phyloP scores from a whole-genome alignment of 257 asterid species.

The Gentiana dahurica region DNA sequence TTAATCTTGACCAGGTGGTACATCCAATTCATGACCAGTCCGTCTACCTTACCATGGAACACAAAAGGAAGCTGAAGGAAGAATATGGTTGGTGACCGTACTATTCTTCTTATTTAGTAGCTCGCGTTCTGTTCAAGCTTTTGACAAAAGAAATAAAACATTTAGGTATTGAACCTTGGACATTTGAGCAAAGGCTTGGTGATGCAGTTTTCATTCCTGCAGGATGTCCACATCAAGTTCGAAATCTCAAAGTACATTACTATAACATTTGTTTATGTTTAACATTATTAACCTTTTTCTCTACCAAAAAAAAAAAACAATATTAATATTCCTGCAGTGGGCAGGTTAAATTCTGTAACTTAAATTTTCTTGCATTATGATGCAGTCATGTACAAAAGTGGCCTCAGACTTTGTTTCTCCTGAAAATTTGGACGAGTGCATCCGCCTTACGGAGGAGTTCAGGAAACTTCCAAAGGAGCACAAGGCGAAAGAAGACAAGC shows the following conservation, averaged over 20 bases:
- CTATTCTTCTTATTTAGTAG: neutral
- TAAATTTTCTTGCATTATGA: neutral
- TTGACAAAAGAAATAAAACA: neutral
- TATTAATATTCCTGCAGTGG: too few relatives aligned
- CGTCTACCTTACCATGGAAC: slow-evolving; percentile 68
- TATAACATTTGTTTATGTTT: neutral
- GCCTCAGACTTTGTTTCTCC: slow-evolving; percentile 95
- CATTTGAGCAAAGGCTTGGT: slow-evolving; percentile 79
- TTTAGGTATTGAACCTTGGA: slow-evolving; percentile 90
- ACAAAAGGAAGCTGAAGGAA: slow-evolving; percentile 65
- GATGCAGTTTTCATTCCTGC: slow-evolving; percentile 97
- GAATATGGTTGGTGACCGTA: slow-evolving; percentile 43
- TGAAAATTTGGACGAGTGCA: slow-evolving; percentile 71
- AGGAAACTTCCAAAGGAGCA: slow-evolving; percentile 76
- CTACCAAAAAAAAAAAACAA: too few relatives aligned
- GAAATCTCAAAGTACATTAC: slow-evolving; percentile 67
- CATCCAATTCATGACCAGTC: slow-evolving; percentile 93
- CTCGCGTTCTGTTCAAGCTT: slow-evolving; percentile 3
- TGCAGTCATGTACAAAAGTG: slow-evolving; percentile 94
- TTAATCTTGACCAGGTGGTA: slow-evolving; percentile 41
- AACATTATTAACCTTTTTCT: neutral
- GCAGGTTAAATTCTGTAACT: too few relatives aligned
- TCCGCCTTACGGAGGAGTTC: slow-evolving; percentile 68
- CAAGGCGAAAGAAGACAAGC: slow-evolving; percentile 88
- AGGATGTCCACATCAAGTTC: slow-evolving; percentile 98